A percentile compares a stretch with the other conserved stretches of the same genome.
Conservation (phyloP, 2,329 filamentous ascomycete species). For the Tolypocladium tundrense region DNA sequence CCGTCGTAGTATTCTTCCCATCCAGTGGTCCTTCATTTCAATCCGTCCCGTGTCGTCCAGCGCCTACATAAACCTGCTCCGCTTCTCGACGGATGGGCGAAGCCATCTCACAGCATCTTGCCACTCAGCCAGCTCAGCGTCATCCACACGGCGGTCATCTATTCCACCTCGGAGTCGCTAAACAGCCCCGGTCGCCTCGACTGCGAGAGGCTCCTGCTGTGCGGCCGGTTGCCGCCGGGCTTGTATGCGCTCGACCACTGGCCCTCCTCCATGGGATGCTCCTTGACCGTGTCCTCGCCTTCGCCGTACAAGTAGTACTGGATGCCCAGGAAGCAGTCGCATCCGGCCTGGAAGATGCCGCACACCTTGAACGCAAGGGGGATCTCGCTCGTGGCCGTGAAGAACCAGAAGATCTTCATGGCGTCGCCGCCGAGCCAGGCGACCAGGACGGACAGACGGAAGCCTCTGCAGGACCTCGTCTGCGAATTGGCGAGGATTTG, state of each 20-base stretch:
- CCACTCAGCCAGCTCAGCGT: constrained; percentile 2
- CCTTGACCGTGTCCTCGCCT: constrained; percentile 29
- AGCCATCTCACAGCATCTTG: not conserved
- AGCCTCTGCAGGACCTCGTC: constrained; percentile 62
- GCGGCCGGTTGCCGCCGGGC: constrained; percentile 15
- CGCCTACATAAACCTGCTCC: not conserved
- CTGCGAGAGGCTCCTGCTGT: constrained; percentile 26
- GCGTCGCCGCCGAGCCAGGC: constrained; percentile 73
- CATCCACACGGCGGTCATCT: constrained; percentile 6
- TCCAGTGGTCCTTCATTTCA: not conserved
- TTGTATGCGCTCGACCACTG: constrained; percentile 20
- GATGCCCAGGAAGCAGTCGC: constrained; percentile 63
- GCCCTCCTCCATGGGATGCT: constrained; percentile 24
- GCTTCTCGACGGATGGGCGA: not conserved
- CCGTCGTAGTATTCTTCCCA: not conserved
- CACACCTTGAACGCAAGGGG: constrained; percentile 75
- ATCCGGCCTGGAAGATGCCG: constrained; percentile 69
- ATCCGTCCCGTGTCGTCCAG: not conserved
- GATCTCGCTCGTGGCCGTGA: constrained; percentile 58
- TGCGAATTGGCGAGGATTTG: constrained; percentile 65
- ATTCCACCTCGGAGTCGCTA: constrained; percentile 21
- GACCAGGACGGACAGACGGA: constrained; percentile 62
- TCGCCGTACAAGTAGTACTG: constrained; percentile 65
- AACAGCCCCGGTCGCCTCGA: constrained; percentile 27
- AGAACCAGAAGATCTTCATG: constrained; percentile 86